Evolutionary conservation across 2,329 filamentous ascomycete species (phyloP), one percentile per base, ranked within the genome.

Genomic region (Aspergillus oerlinghausenensis): DNA sequence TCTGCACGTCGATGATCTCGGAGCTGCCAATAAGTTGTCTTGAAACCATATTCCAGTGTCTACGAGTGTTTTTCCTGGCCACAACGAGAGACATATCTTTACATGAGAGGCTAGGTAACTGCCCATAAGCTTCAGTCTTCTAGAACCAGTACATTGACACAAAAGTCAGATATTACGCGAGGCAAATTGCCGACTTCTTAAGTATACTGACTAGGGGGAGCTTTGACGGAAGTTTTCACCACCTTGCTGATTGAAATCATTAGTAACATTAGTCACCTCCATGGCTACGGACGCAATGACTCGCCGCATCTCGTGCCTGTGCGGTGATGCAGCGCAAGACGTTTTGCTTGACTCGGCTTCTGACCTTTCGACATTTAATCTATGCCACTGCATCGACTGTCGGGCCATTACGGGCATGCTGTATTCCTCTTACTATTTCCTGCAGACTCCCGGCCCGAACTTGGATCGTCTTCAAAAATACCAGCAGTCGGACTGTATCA

Each of bases 351-450:
- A 65, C 29, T 52, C 57, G n/a, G 55, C 53, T 11, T 55, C 49
- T 49, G 61, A 67, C 45, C 61, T 59, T 28, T 59, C 58, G 21
- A 55, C 58, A 14, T 63, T 71, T n/a, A 60, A 70, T 51, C 59
- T 84, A 59, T 84, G 82, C 66, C 79, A 84, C 63, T 84, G 82
- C 72, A 67, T 69, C 57, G 73, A 68, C 26, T 85, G 81, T 66
- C 77, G 81, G 17, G 72, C 73, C 49, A 72, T 74, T 29, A 79
- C 77, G 19, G 82, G 82, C 21, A 70, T 77, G 10, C 69, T 82
- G 8, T 77, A 71, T 54, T 70, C 72, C 23, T 77, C 76, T n/a
- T 77, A 78, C 55, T 70, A 78, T 25, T 61, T 66, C 10, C 65
- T 83, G 21, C 73, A 75, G 9, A 53, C 67, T 23, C 63, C 64